phyloP scores from a whole-genome alignment of 2,329 filamentous ascomycete genomes.

The Xylaria sp. region DNA sequence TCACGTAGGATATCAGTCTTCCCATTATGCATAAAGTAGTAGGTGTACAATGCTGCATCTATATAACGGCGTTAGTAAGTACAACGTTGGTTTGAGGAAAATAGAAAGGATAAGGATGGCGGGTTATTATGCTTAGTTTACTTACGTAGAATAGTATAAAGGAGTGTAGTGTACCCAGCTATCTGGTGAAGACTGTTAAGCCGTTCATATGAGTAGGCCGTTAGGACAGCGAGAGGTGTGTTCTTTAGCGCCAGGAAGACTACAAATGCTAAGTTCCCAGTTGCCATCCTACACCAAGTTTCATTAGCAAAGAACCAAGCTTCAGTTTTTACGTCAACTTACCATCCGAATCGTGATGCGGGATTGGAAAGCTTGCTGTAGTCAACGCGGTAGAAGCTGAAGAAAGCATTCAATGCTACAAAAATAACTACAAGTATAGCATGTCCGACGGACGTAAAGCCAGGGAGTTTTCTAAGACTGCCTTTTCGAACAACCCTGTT shows the following conservation, averaged over 20 bases:
- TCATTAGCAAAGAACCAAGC: slow-evolving; percentile 35
- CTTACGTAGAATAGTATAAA: slow-evolving; percentile 50
- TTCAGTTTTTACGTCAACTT: slow-evolving; percentile 16
- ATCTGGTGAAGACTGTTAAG: slow-evolving; percentile 60
- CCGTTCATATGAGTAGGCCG: slow-evolving; percentile 57
- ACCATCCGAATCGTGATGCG: slow-evolving; percentile 50
- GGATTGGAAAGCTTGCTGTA: slow-evolving; percentile 42
- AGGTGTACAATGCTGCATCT: slow-evolving; percentile 50
- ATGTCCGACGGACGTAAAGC: slow-evolving; percentile 55
- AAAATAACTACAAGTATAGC: slow-evolving; percentile 50
- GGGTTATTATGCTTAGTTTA: not conserved
- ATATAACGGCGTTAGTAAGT: slow-evolving; percentile 7
- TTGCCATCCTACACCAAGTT: slow-evolving; percentile 54
- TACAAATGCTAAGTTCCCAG: slow-evolving; percentile 55
- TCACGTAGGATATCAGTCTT: slow-evolving; percentile 44
- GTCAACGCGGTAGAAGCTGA: slow-evolving; percentile 49
- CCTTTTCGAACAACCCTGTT: slow-evolving; percentile 39
- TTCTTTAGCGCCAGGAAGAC: slow-evolving; percentile 61
- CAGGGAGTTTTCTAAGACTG: slow-evolving; percentile 49
- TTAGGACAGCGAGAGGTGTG: slow-evolving; percentile 57
- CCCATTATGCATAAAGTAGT: slow-evolving; percentile 45
- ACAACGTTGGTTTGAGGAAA: not conserved
- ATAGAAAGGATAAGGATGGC: not conserved
- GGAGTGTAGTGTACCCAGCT: slow-evolving; percentile 56
- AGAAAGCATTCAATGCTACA: slow-evolving; percentile 50